Percentiles rank a stretch among this genome's conserved stretches.
phyloP scores from a whole-genome alignment of 352 stramenopile species.

The Phytophthora tentaculata region DNA sequence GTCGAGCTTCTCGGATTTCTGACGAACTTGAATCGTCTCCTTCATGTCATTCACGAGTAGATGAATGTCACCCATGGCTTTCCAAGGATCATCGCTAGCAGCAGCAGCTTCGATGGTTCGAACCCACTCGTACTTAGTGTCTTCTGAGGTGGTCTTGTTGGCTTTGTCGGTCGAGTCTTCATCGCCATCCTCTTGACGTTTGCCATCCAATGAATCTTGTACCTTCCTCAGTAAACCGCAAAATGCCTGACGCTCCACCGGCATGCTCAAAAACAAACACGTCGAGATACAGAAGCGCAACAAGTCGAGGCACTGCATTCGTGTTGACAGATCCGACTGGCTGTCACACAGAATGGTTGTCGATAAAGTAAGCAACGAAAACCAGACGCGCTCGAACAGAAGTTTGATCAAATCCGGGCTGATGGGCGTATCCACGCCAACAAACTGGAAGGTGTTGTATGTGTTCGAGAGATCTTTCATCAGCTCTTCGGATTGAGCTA shows the following conservation, averaged over 20 bases:
- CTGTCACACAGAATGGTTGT: slow-evolving; percentile 85
- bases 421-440: slow-evolving; percentile 91
- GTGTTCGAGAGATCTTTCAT: slow-evolving; percentile 84
- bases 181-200: slow-evolving; percentile 5
- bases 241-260: slow-evolving; percentile 77
- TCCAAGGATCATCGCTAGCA: slow-evolving; percentile 73
- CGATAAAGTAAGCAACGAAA: slow-evolving; percentile 91
- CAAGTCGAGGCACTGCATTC: slow-evolving; percentile 84
- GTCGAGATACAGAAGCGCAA: slow-evolving; percentile 84
- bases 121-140: slow-evolving; percentile 52
- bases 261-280: slow-evolving; percentile 84
- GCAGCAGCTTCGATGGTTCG: slow-evolving; percentile 71
- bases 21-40: slow-evolving; percentile 84
- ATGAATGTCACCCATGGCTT: slow-evolving; percentile 90
- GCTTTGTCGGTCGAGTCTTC: slow-evolving; percentile 19
- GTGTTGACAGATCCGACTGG: slow-evolving; percentile 79
- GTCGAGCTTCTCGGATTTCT: slow-evolving; percentile 84
- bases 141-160: background rate
- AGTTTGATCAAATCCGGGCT: slow-evolving; percentile 93
- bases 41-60: slow-evolving; percentile 91
- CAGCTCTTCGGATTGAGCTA: slow-evolving; percentile 83
- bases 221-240: slow-evolving; percentile 80
- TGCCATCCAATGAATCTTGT: slow-evolving; percentile 55
- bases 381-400: slow-evolving; percentile 95
- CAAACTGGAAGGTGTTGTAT: slow-evolving; percentile 91